Conservation (phyloP, 352 stramenopile species). For the Phytopythium montanum region DNA sequence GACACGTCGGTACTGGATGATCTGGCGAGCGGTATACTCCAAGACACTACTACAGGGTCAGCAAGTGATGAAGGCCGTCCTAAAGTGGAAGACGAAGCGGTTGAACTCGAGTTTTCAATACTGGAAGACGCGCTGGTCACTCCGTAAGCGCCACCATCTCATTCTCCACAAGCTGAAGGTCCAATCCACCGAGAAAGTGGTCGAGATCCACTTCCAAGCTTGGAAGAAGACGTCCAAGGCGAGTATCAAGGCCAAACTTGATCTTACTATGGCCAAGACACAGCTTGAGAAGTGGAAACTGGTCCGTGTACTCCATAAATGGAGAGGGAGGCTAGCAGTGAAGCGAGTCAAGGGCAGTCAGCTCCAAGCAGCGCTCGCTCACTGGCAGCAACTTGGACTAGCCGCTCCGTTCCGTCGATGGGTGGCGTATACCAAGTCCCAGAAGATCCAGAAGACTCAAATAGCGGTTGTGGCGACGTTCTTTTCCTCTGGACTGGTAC, state of each 20-base stretch:
- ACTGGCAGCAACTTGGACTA: conserved; percentile 19
- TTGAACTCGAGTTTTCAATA: conserved; percentile 20
- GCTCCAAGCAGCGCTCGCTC: conserved; percentile 11
- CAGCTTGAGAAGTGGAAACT: conserved; percentile 6
- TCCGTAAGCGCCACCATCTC: conserved; percentile 23
- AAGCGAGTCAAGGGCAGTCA: neutral
- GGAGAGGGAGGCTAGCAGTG: neutral
- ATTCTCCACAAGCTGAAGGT: conserved; percentile 14
- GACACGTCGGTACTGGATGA: conserved; percentile 13
- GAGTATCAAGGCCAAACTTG: neutral
- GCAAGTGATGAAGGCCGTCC: conserved; percentile 14
- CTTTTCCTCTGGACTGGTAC: neutral
- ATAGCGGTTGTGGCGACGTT: neutral
- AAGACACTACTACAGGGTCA: conserved; percentile 10
- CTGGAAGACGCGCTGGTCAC: conserved; percentile 31
- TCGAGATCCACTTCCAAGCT: conserved; percentile 19
- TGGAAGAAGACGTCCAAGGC: conserved; percentile 17
- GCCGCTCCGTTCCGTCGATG: conserved; percentile 13
- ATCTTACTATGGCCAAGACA: neutral
- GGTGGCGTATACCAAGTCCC: neutral
- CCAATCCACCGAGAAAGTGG: conserved; percentile 11
- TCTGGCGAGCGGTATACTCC: conserved; percentile 16
- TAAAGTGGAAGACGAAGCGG: conserved; percentile 22
- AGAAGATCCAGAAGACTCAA: neutral
- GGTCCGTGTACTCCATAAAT: conserved; percentile 2